Conservation (phyloP, 352 stramenopile species). For the Pythium brachiatum region DNA sequence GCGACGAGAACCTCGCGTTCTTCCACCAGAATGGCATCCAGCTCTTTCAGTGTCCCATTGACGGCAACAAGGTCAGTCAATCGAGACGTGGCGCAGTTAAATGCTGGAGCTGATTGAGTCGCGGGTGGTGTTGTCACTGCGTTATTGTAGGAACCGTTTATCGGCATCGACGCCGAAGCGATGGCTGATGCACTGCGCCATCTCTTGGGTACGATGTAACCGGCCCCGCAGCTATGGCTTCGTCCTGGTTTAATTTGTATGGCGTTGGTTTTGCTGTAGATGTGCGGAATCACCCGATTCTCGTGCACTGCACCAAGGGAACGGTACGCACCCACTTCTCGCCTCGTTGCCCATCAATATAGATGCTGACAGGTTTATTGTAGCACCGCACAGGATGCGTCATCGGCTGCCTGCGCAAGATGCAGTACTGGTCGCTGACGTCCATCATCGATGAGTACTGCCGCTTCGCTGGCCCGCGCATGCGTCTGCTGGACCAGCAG, state of each 20-base stretch:
- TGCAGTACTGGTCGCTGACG: slow-evolving; percentile 85
- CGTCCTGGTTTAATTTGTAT: no score
- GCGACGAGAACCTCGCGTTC: slow-evolving; percentile 78
- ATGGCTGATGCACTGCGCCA: slow-evolving; percentile 78
- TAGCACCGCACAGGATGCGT: slow-evolving; percentile 83
- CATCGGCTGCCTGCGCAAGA: slow-evolving; percentile 85
- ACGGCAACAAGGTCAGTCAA: slow-evolving; percentile 87
- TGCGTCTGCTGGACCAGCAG: slow-evolving; percentile 84
- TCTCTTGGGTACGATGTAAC: slow-evolving; percentile 65
- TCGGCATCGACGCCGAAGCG: slow-evolving; percentile 80
- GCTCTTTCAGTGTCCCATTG: slow-evolving; percentile 83
- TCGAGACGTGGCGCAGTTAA: no score
- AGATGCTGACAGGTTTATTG: not conserved
- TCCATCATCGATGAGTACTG: slow-evolving; percentile 90
- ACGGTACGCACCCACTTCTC: slow-evolving; percentile 38
- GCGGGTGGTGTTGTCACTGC: not conserved
- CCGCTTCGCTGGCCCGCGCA: slow-evolving; percentile 77
- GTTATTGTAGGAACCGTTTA: slow-evolving; percentile 74
- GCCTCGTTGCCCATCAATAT: not conserved
- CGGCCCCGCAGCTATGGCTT: no score
- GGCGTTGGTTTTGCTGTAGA: slow-evolving; percentile 48
- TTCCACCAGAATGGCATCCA: slow-evolving; percentile 79
- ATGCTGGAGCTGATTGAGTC: no score
- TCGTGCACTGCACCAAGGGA: slow-evolving; percentile 88
- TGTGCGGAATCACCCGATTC: slow-evolving; percentile 83